Percentiles rank a stretch among this genome's conserved stretches.
phyloP scores from a whole-genome alignment of 441 rosid genomes.

The Euphorbia corollata region DNA sequence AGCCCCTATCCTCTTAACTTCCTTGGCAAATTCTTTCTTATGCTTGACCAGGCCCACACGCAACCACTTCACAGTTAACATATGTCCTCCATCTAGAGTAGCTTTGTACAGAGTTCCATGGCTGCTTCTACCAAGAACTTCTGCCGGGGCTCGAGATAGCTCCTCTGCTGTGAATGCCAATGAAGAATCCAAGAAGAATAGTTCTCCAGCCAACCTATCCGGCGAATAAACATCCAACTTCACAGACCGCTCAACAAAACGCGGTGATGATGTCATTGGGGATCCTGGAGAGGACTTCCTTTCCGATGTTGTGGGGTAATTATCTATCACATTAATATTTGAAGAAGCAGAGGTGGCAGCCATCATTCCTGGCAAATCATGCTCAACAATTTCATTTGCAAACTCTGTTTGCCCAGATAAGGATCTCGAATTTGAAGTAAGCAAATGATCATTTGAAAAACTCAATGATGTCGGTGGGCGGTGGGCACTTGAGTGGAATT shows the following conservation, averaged over 20 bases:
- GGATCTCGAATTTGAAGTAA: constrained; percentile 69
- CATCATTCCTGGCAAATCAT: constrained; percentile 29
- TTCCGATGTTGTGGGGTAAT: constrained; percentile 52
- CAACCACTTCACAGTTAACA: constrained; percentile 91
- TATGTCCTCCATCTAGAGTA: constrained; percentile 68
- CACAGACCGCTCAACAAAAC: constrained; percentile 55
- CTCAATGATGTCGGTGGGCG: constrained; percentile 57
- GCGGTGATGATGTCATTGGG: constrained; percentile 71
- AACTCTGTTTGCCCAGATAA: constrained; percentile 55
- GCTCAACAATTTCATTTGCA: constrained; percentile 58
- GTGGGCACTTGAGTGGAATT: constrained; percentile 50
- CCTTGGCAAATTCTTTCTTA: constrained; percentile 84
- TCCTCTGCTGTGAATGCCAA: constrained; percentile 79
- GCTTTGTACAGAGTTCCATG: constrained; percentile 94
- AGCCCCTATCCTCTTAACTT: constrained; percentile 69
- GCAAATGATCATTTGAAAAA: constrained; percentile 85
- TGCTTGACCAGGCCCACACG: constrained; percentile 82
- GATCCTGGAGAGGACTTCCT: constrained; percentile 72
- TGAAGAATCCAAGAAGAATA: constrained; percentile 66
- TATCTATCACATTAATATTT: constrained; percentile 54
- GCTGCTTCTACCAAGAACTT: constrained; percentile 97
- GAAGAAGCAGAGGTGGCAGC: constrained; percentile 33
- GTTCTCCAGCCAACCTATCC: constrained; percentile 87
- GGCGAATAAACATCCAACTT: constrained; percentile 80
- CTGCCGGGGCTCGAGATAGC: constrained; percentile 90